Percentiles rank a stretch among this genome's conserved stretches.
Conservation (phyloP, 208 protist species). For the Acanthamoeba healyi region DNA sequence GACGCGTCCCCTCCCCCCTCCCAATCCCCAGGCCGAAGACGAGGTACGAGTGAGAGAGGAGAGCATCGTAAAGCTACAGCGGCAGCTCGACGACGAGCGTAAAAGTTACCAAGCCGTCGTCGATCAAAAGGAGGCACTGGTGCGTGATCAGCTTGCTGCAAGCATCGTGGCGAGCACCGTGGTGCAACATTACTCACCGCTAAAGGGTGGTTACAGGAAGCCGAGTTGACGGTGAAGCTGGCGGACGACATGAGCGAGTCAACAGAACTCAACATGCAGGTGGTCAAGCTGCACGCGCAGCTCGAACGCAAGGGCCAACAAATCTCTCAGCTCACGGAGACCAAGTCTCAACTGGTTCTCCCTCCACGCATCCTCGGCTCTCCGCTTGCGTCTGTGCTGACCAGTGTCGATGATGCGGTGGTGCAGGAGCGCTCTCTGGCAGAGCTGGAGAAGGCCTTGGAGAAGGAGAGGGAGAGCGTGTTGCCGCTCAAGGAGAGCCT, state of each 20-base stretch:
- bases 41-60: neutral
- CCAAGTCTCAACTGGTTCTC: neutral
- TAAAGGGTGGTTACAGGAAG: no score
- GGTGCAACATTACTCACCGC: no score
- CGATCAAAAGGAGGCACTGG: neutral
- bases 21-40: no score
- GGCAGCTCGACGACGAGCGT: neutral
- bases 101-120: neutral
- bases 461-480: neutral
- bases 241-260: neutral
- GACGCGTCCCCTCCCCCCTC: no score
- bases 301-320: neutral
- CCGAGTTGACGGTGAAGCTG: neutral
- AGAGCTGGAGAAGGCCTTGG: neutral
- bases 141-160: no score
- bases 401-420: neutral
- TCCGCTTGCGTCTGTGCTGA: neutral
- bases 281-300: neutral
- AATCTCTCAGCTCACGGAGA: neutral
- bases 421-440: neutral
- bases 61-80: neutral
- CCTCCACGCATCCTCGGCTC: neutral
- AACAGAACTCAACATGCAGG: neutral
- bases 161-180: no score
- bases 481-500: neutral